Base-by-base conservation (phyloP, 1,139 yeast genomes). In the Sugiyamaella grinbergsii region DNA sequence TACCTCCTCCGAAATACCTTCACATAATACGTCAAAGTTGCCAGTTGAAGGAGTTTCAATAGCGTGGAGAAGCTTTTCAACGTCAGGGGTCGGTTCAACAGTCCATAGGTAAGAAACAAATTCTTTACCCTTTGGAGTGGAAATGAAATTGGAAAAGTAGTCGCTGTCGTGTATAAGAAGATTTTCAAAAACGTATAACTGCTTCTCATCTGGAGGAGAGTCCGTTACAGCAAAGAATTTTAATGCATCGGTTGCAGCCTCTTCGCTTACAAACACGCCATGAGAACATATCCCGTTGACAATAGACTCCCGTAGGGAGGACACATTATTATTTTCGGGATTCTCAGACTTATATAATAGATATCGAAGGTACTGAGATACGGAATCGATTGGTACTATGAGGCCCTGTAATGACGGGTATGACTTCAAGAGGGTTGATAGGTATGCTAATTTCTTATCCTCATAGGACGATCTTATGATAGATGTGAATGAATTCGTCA, bases 391-490 rank as follows among this genome's bases (percentile, higher is more conserved):
- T 2, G 60, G 60, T 13, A 23, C 51, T 34, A 57, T 44, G 11
- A 54, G 33, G 6, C 47, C 49, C 16, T 52, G 31, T 36, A 57
- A 56, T 24, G 49, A 24, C 10, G 53, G 41, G 39, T 50, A 53
- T 23, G 56, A 51, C 32, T 51, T 51, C 19, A 57, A 37, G 11
- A 57, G 51, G 13, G 51, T 31, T 24, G 55, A 49, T 46, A 54
- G 51, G 16, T 53, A 40, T 6, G 50, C 29, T 6, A 52, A 42
- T 19, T 57, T 52, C 22, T 58, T 62, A 51, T 69, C 71, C 20
- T 57, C 57, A 16, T 51, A 50, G 1, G 58, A 53, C 31, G 56
- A 51, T 44, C 51, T 54, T n/a, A 55, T 54, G 6, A 56, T 55
- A 7, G 58, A 49, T 22, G 52, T 53, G 46, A 57, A 57, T 11